Base-by-base conservation (phyloP, 208 protist species). In the Vickermania ingenoplastis region DNA sequence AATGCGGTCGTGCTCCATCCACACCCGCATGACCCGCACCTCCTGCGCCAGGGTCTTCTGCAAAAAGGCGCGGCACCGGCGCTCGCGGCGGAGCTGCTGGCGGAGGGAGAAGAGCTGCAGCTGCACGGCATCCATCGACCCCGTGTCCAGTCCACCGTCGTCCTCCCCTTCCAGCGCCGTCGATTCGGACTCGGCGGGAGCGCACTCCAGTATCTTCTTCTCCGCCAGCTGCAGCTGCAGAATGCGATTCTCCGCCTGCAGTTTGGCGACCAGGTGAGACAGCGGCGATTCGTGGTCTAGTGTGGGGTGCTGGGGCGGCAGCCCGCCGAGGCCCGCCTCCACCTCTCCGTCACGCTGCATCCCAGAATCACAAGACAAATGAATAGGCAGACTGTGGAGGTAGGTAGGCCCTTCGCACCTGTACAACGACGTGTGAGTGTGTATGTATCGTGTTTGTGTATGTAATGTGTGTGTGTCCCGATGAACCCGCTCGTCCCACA, bases 191-290 rank as follows among this genome's bases (percentile, higher is more conserved):
- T 7, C 36, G 7, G 36, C 36, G 36, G 17, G 36, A 7, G 36
- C 7, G 36, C 36, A 45, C 36, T 45, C 36, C 36, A 45, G 36
- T 45, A 45, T 45, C 36, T 45, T 45, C 36, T 45, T 45, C 36
- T 45, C 36, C 17, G 17, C 11, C 11, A 45, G 36, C 17, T 45
- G 36, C 36, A 45, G 36, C 36, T 45, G 36, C 36, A 45, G 17
- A 7, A 45, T 17, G 17, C 36, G 36, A 7, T 45, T 45, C 36
- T 45, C 36, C 11, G 36, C 36, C 36, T 45, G 36, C 11, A 45
- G 36, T 17, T 45, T 45, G 17, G 11, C 17, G 36, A 45, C 17
- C 11, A 45, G 36, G 11, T n/a, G 11, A 7, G 36, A 45, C 36
- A n/a, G 11, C 36, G 36, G 11, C 36, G 36, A 45, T 17, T 7